Conservation (phyloP, 1,284 basidiomycete species). For the Trichosporon faecale region DNA sequence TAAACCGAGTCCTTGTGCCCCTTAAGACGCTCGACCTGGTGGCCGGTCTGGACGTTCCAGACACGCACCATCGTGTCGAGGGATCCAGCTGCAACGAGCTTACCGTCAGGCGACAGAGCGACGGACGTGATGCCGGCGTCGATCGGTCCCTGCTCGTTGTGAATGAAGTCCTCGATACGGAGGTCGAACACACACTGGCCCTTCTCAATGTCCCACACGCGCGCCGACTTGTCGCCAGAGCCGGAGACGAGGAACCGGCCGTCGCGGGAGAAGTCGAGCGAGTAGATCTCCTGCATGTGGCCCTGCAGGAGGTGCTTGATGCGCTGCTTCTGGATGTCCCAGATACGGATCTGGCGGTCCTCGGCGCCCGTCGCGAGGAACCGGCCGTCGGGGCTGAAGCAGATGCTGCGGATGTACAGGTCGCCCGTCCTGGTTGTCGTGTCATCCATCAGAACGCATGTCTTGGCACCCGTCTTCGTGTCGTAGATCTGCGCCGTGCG, state of each 20-base stretch:
- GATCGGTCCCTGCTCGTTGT: constrained; percentile 57
- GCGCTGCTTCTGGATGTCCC: constrained; percentile 74
- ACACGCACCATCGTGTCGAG: constrained; percentile 80
- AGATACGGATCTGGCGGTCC: constrained; percentile 80
- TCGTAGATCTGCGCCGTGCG: constrained; percentile 86
- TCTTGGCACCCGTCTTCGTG: constrained; percentile 75
- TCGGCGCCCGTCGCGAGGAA: constrained; percentile 78
- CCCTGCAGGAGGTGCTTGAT: constrained; percentile 74
- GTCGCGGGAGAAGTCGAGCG: constrained; percentile 78
- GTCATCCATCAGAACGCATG: constrained; percentile 69
- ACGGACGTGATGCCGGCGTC: constrained; percentile 69
- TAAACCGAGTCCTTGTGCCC: constrained; percentile 82
- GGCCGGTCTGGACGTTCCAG: constrained; percentile 74
- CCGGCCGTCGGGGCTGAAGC: constrained; percentile 79
- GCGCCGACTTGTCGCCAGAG: constrained; percentile 82
- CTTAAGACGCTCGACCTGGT: constrained; percentile 68
- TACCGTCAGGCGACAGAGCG: constrained; percentile 75
- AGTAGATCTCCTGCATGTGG: constrained; percentile 87
- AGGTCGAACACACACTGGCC: constrained; percentile 57
- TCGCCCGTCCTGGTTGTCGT: constrained; percentile 64
- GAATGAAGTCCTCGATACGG: constrained; percentile 54
- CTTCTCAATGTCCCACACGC: constrained; percentile 78
- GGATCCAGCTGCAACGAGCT: constrained; percentile 75
- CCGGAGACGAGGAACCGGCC: constrained; percentile 81
- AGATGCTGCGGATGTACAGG: constrained; percentile 77